Percentiles rank a stretch among this genome's conserved stretches.
Conservation (phyloP, 2,329 filamentous ascomycete species). For the Moelleriella libera region DNA sequence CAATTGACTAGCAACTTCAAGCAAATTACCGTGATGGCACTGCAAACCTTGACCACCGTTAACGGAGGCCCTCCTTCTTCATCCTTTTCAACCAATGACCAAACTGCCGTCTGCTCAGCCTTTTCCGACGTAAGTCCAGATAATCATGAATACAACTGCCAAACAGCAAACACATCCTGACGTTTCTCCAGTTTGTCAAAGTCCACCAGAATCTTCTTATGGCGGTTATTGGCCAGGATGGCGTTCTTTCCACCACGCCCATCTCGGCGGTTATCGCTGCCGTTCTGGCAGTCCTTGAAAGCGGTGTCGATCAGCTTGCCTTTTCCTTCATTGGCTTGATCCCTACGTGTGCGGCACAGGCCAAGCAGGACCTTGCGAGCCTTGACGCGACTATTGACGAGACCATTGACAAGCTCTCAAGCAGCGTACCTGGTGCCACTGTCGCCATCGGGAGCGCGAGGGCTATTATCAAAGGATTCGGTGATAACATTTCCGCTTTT, state of each 20-base stretch:
- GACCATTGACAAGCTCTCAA: too few relatives aligned
- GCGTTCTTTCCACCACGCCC: constrained; percentile 4
- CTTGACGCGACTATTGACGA: neutral
- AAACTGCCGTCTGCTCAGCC: constrained; percentile 6
- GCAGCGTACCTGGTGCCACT: neutral
- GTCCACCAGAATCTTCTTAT: constrained; percentile 9
- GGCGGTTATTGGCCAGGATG: constrained; percentile 6
- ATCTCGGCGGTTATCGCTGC: constrained; percentile 6
- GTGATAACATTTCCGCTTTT: neutral
- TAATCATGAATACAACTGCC: neutral
- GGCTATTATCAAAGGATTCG: neutral
- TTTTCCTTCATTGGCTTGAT: constrained; percentile 6
- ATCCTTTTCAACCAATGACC: constrained; percentile 4
- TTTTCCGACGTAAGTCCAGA: constrained; percentile 3
- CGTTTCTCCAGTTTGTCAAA: constrained; percentile 5
- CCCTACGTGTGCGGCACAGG: constrained; percentile 5
- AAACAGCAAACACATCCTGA: neutral
- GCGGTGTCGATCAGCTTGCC: constrained; percentile 8
- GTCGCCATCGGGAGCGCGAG: neutral
- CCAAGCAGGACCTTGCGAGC: constrained; percentile 3
- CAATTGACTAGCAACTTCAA: neutral
- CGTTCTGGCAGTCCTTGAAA: constrained; percentile 7
- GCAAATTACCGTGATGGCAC: neutral
- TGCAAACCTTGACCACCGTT: neutral
- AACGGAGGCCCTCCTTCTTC: neutral